These are phyloP conservation scores for Populus nigra DNA, from an alignment of 345 rosid species.

Conservation along the genomic window DNA sequence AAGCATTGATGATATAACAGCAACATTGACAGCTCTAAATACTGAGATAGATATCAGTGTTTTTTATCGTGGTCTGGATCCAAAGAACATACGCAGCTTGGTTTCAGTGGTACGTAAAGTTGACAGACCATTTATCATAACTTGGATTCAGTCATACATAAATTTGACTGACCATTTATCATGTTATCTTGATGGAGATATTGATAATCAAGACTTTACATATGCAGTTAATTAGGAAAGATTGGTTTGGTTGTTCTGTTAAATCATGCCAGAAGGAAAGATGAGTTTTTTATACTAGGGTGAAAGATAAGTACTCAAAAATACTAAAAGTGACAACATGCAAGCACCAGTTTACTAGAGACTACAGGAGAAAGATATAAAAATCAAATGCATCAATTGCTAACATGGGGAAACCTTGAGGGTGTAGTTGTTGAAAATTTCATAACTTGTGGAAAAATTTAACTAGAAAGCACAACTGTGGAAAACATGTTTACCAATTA, in stretches of 20 bases:
- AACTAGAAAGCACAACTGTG: too few relatives aligned
- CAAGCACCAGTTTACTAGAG: neutral
- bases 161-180: neutral
- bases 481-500: neutral
- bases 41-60: constrained; percentile 81
- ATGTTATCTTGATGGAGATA: neutral
- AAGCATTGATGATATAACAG: constrained; percentile 72
- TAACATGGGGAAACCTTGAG: neutral
- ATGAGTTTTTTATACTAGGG: neutral
- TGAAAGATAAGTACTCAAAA: neutral
- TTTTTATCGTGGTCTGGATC: constrained; percentile 79
- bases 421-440: neutral
- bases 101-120: constrained; percentile 74
- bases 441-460: neutral
- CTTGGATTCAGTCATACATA: constrained; percentile 83
- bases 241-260: neutral
- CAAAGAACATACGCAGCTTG: constrained; percentile 55
- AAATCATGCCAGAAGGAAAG: constrained; percentile 6
- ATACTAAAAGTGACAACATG: neutral
- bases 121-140: constrained; percentile 4
- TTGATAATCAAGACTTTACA: neutral
- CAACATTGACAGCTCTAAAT: constrained; percentile 70
- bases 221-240: neutral
- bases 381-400: neutral
- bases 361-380: neutral